phyloP scores from a whole-genome alignment of 169 alveolate genomes.

The Neospora caninum region DNA sequence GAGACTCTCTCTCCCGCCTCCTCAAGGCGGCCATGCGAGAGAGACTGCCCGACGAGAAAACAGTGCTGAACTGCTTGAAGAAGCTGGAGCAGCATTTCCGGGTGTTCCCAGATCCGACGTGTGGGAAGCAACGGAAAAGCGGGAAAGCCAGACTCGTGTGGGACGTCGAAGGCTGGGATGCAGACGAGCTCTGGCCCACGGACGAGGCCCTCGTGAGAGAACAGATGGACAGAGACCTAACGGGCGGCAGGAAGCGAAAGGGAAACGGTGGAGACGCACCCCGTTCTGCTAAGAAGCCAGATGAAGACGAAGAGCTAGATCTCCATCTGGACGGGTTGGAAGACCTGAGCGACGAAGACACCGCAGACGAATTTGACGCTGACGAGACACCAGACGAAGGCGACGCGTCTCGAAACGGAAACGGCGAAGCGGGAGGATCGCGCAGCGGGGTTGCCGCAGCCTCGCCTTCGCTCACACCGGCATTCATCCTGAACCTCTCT shows the following conservation, averaged over 20 bases:
- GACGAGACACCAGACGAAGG: too few relatives aligned
- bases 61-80: conserved; percentile 3
- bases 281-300: not conserved
- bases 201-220: conserved; percentile 8
- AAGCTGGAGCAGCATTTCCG: conserved; percentile 16
- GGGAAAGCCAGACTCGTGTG: not conserved
- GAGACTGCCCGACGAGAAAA: conserved; percentile 15
- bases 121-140: not conserved
- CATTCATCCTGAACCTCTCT: not conserved
- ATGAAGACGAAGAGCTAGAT: conserved; percentile 1
- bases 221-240: not conserved
- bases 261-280: not conserved
- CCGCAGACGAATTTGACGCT: not conserved
- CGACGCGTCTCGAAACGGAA: not conserved
- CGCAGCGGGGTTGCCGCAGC: not conserved
- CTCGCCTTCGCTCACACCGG: not conserved
- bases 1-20: not conserved
- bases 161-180: conserved; percentile 2
- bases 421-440: not conserved
- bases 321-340: not conserved
- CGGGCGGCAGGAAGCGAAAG: not conserved
- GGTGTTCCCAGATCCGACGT: not conserved
- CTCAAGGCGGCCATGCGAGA: not conserved
- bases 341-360: not conserved
- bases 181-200: not conserved